phyloP scores from a whole-genome alignment of 805 yeast genomes.

The Tetrapisispora fleetii region DNA sequence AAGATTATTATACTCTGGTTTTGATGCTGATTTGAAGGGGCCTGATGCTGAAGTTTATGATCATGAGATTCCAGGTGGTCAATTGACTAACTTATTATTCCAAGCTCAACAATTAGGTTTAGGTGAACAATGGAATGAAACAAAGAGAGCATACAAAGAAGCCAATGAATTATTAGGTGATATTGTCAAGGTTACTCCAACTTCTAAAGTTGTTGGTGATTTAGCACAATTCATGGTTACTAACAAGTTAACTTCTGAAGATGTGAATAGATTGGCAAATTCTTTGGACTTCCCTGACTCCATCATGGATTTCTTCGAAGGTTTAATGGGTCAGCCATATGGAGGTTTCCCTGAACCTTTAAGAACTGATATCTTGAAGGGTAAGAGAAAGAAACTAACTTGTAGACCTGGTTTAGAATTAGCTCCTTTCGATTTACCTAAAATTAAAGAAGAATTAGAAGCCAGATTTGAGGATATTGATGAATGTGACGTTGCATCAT shows the following conservation, averaged over 20 bases:
- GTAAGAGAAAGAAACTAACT: slow-evolving; percentile 84
- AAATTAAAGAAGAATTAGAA: slow-evolving; percentile 61
- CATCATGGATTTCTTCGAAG: slow-evolving; percentile 96
- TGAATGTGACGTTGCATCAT: slow-evolving; percentile 88
- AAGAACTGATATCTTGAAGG: slow-evolving; percentile 80
- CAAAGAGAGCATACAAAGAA: slow-evolving; percentile 85
- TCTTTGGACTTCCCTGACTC: slow-evolving; percentile 98
- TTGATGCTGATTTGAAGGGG: slow-evolving; percentile 97
- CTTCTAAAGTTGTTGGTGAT: slow-evolving; percentile 99
- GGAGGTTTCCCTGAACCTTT: slow-evolving; percentile 99
- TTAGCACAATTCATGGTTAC: slow-evolving; percentile 99
- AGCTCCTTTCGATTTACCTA: slow-evolving; percentile 70
- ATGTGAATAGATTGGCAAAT: slow-evolving; percentile 76
- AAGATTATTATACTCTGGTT: slow-evolving; percentile 91
- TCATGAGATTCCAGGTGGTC: slow-evolving; percentile 99
- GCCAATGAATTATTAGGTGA: slow-evolving; percentile 92
- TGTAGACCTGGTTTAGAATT: slow-evolving; percentile 87
- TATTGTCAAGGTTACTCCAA: slow-evolving; percentile 96
- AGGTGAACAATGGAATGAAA: slow-evolving; percentile 93
- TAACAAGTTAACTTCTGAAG: slow-evolving; percentile 77
- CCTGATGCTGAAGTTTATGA: slow-evolving; percentile 98
- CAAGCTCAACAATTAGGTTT: slow-evolving; percentile 98
- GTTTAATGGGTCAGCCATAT: slow-evolving; percentile 97
- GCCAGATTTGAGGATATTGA: slow-evolving; percentile 70
- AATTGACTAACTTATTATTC: slow-evolving; percentile 92